phyloP scores from a whole-genome alignment of 163 green algal species.

The Chlamydomonas reinhardtii region DNA sequence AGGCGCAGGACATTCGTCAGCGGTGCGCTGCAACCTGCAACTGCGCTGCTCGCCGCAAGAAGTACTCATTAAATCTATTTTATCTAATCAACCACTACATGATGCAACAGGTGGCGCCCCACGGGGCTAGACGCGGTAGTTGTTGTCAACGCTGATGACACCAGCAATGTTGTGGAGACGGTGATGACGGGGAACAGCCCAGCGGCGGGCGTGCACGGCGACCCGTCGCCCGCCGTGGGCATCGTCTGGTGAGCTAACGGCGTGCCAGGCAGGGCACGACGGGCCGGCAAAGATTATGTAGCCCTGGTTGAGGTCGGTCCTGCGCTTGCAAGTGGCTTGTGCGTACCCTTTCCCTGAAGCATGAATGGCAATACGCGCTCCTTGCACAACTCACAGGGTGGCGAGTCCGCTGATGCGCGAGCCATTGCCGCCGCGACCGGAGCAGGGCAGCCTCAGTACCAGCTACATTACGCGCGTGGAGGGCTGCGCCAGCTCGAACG shows the following conservation, averaged over 20 bases:
- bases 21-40: too few species aligned
- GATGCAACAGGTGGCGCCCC: neutral
- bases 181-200: neutral
- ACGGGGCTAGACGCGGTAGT: constrained; percentile 16
- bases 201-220: neutral
- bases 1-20: too few species aligned
- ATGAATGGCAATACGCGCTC: too few species aligned
- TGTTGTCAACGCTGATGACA: neutral
- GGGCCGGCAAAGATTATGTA: neutral
- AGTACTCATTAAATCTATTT: too few species aligned
- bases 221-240: neutral
- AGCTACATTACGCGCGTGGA: constrained; percentile 34
- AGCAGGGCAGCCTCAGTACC: neutral
- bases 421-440: neutral
- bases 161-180: constrained; percentile 6
- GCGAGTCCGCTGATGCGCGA: constrained; percentile 2
- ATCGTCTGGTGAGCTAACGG: neutral
- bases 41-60: too few species aligned
- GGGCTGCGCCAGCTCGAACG: constrained; percentile 10
- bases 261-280: neutral
- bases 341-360: too few species aligned
- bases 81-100: too few species aligned
- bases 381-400: neutral
- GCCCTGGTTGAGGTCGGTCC: neutral
- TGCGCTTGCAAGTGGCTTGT: too few species aligned